Percentiles rank a stretch among this genome's conserved stretches.
These are phyloP conservation scores for Quercus variabilis DNA, from an alignment of 306 rosid genomes.

Conservation along the genomic window DNA sequence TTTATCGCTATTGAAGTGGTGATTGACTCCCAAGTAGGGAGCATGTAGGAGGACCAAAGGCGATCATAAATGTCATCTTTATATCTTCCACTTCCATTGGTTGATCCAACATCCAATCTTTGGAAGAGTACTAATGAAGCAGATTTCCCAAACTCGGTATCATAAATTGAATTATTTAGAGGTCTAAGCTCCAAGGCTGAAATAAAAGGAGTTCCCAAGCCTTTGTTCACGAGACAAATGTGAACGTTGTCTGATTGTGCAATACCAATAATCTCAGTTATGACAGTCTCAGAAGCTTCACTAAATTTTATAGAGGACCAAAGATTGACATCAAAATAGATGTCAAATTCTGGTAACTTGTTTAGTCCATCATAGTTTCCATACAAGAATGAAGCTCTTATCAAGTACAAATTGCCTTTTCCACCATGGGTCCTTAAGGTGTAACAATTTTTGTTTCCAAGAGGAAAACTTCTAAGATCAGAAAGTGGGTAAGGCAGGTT, in stretches of 20 bases:
- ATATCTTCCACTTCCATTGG: constrained; percentile 51
- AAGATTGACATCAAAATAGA: constrained; percentile 48
- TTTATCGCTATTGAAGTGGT: constrained; percentile 30
- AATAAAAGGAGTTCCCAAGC: constrained; percentile 65
- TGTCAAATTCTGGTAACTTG: constrained; percentile 55
- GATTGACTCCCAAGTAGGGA: constrained; percentile 45
- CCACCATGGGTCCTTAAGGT: constrained; percentile 12
- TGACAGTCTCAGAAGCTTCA: constrained; percentile 43
- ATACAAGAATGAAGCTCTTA: constrained; percentile 61
- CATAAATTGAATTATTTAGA: constrained; percentile 39
- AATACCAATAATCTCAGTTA: constrained; percentile 39
- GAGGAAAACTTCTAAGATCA: constrained; percentile 58
- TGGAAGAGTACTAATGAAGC: constrained; percentile 49
- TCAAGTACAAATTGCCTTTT: constrained; percentile 33
- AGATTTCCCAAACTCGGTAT: constrained; percentile 37
- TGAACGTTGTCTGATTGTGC: constrained; percentile 28
- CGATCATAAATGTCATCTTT: constrained; percentile 62
- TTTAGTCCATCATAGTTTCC: constrained; percentile 64
- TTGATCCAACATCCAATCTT: constrained; percentile 45
- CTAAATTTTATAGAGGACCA: constrained; percentile 50
- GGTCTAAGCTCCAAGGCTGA: constrained; percentile 75
- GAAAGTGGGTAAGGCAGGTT: constrained; percentile 48
- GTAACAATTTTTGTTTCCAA: constrained; percentile 58
- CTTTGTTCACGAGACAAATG: constrained; percentile 62
- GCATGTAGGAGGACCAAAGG: constrained; percentile 41